phyloP scores from a whole-genome alignment of 345 rosid species.

The Alliaria petiolata region DNA sequence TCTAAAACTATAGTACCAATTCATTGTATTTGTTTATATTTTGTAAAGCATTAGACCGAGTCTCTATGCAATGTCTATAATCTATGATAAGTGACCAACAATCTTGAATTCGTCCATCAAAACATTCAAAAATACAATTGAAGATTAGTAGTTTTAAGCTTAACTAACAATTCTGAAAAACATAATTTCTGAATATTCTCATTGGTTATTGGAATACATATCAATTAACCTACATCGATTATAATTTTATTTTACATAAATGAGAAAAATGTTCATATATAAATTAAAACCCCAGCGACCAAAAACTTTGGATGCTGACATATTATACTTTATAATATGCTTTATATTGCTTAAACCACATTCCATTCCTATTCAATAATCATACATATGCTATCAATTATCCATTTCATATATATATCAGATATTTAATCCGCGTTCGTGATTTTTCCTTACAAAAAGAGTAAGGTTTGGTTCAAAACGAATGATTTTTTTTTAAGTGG shows the following conservation, averaged over 20 bases:
- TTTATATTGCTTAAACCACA: not conserved
- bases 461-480: too few relatives aligned
- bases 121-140: not conserved
- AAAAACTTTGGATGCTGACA: not conserved
- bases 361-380: not conserved
- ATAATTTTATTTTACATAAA: not conserved
- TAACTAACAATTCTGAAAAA: not conserved
- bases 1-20: constrained; percentile 10
- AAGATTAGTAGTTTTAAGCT: not conserved
- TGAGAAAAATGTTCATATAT: not conserved
- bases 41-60: not conserved
- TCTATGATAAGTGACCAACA: not conserved
- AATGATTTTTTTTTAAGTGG: too few relatives aligned
- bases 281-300: not conserved
- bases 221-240: not conserved
- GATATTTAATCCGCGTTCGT: too few relatives aligned
- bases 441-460: too few relatives aligned
- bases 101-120: not conserved
- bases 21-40: not conserved
- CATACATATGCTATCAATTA: not conserved
- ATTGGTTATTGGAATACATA: not conserved
- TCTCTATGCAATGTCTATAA: constrained; percentile 6
- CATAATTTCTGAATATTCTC: not conserved
- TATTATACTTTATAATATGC: not conserved
- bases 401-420: not conserved